A percentile compares a stretch with the other conserved stretches of the same genome.
Evolutionary conservation across 1,284 basidiomycete species (phyloP).

Genomic region (Afroboletus lepidellus): DNA sequence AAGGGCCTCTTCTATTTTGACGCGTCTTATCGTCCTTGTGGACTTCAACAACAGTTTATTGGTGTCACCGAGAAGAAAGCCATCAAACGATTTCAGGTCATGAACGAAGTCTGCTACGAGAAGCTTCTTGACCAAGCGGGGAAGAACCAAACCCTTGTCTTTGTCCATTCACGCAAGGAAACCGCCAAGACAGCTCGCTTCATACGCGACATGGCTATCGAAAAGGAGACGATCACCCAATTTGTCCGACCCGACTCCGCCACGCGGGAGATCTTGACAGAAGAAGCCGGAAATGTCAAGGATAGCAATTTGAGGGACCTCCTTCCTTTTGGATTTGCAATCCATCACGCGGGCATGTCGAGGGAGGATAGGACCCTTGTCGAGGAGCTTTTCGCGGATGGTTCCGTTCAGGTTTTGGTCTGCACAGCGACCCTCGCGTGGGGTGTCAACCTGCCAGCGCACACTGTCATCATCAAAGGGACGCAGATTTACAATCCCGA

Average conservation of each 20-base stretch:
- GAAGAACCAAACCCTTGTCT: slow-evolving; percentile 90
- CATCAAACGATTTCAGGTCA: slow-evolving; percentile 96
- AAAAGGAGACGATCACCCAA: slow-evolving; percentile 93
- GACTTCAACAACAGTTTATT: slow-evolving; percentile 93
- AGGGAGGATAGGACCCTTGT: slow-evolving; percentile 90
- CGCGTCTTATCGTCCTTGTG: slow-evolving; percentile 87
- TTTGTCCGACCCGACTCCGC: slow-evolving; percentile 93
- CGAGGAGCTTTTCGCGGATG: slow-evolving; percentile 93
- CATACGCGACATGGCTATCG: slow-evolving; percentile 92
- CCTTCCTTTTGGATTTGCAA: slow-evolving; percentile 95
- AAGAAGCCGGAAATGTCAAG: slow-evolving; percentile 82
- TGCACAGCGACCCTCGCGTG: slow-evolving; percentile 98
- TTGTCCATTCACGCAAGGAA: slow-evolving; percentile 94
- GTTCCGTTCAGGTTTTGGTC: slow-evolving; percentile 91
- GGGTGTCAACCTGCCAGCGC: slow-evolving; percentile 98
- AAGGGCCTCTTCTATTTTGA: slow-evolving; percentile 99
- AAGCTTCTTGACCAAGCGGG: slow-evolving; percentile 94
- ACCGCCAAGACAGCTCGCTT: slow-evolving; percentile 97
- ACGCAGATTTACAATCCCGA: slow-evolving; percentile 99
- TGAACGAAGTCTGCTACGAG: slow-evolving; percentile 99
- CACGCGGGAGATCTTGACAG: slow-evolving; percentile 82
- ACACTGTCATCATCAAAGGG: slow-evolving; percentile 99
- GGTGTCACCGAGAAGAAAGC: slow-evolving; percentile 99
- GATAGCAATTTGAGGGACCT: slow-evolving; percentile 88
- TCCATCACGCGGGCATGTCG: slow-evolving; percentile 99